phyloP scores from a whole-genome alignment of 1,284 basidiomycete species.

The Pseudozyma sp. region DNA sequence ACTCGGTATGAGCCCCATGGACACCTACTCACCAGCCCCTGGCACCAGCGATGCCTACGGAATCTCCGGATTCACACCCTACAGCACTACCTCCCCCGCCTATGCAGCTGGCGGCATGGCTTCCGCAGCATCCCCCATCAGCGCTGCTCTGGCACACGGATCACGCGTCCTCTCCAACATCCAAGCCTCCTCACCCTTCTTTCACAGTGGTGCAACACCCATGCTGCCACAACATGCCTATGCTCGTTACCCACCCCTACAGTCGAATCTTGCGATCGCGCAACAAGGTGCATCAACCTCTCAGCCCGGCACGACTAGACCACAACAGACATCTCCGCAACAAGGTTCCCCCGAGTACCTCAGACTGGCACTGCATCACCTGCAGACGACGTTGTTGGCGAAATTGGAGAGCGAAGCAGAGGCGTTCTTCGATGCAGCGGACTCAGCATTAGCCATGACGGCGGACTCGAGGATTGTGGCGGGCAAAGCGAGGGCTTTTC shows the following conservation, averaged over 20 bases:
- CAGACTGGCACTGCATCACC: constrained; percentile 6
- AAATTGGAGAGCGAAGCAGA: constrained; percentile 32
- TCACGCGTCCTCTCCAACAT: constrained; percentile 25
- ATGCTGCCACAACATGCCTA: not conserved
- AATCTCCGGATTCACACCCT: constrained; percentile 26
- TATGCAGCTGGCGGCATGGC: constrained; percentile 9
- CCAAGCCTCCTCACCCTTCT: constrained; percentile 19
- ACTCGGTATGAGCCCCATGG: constrained; percentile 30
- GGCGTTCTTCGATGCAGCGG: constrained; percentile 33
- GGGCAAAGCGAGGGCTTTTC: constrained; percentile 14
- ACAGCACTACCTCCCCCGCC: constrained; percentile 39
- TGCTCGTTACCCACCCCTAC: too few relatives aligned
- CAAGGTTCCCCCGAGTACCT: constrained; percentile 31
- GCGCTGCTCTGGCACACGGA: constrained; percentile 34
- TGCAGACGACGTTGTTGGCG: constrained; percentile 24
- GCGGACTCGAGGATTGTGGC: constrained; percentile 21
- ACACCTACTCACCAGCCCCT: constrained; percentile 25
- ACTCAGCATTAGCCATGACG: constrained; percentile 1
- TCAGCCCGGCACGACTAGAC: not conserved
- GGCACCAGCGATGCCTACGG: constrained; percentile 5
- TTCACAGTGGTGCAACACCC: constrained; percentile 2
- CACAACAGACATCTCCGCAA: constrained; percentile 7
- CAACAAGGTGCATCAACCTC: not conserved
- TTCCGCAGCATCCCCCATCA: constrained; percentile 27
- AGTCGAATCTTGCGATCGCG: too few relatives aligned